phyloP scores from a whole-genome alignment of 768 basidiomycete genomes.

The Hortiboletus campestris region DNA sequence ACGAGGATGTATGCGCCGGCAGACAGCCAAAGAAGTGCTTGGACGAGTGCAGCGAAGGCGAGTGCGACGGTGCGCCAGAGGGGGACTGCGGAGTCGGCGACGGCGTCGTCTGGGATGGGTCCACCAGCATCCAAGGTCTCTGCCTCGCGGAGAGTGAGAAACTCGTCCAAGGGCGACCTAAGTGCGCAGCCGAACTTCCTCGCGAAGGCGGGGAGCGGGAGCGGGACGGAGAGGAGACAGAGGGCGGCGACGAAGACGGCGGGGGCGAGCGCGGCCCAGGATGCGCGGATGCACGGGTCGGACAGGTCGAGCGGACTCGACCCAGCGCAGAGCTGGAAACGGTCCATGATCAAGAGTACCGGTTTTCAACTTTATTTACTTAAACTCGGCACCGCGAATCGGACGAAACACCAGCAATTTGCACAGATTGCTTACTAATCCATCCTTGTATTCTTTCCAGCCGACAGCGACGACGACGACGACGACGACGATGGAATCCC shows the following conservation, averaged over 20 bases:
- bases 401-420: background rate
- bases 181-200: slow-evolving; percentile 21
- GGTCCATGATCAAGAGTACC: slow-evolving; percentile 6
- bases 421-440: slow-evolving; percentile 3
- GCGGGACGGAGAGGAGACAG: slow-evolving; percentile 37
- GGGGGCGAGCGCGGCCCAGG: slow-evolving; percentile 52
- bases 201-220: slow-evolving; percentile 22
- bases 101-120: background rate
- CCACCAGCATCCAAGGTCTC: slow-evolving; percentile 41
- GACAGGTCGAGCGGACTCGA: slow-evolving; percentile 37
- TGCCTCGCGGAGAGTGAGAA: slow-evolving; percentile 54
- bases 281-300: slow-evolving; percentile 45
- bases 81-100: slow-evolving; percentile 28
- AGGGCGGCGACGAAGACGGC: slow-evolving; percentile 45
- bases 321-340: slow-evolving; percentile 10
- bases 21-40: slow-evolving; percentile 60
- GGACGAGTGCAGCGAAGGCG: slow-evolving; percentile 51
- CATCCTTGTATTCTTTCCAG: background rate
- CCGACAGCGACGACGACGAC: slow-evolving; percentile 10
- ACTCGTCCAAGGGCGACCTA: slow-evolving; percentile 33
- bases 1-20: slow-evolving; percentile 52
- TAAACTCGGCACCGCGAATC: too few relatives aligned
- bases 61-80: slow-evolving; percentile 65
- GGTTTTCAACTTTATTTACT: too few relatives aligned
- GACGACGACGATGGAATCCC: slow-evolving; percentile 56